Percentiles rank a stretch among this genome's conserved stretches.
Conservation (phyloP, 306 rosid species). For the Glycine soja region DNA sequence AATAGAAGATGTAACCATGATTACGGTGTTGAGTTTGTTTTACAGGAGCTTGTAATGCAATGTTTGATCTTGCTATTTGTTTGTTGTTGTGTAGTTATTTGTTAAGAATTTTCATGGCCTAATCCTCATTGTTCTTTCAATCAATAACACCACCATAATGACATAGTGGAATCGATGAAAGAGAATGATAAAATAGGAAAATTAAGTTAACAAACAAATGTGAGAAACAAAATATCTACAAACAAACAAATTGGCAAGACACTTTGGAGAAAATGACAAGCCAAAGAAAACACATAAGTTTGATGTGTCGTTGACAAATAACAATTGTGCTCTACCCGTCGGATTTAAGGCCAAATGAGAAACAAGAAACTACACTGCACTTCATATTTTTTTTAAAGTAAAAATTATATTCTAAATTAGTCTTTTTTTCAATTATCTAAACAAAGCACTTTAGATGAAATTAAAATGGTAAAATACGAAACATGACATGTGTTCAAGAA, state of each 20-base stretch:
- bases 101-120: not conserved
- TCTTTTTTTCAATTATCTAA: not conserved
- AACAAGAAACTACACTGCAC: not conserved
- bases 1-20: conserved; percentile 31
- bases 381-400: not conserved
- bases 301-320: not conserved
- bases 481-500: not conserved
- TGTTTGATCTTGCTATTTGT: conserved; percentile 22
- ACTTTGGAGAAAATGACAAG: not conserved
- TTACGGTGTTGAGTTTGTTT: conserved; percentile 35
- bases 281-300: conserved; percentile 6
- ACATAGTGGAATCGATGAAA: not conserved
- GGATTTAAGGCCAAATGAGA: not conserved
- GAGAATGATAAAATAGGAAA: not conserved
- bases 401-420: not conserved
- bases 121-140: not conserved
- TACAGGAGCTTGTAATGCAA: not conserved
- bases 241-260: not conserved
- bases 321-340: not conserved
- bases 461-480: not conserved
- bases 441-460: not conserved
- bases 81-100: not conserved
- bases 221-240: not conserved
- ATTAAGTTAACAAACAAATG: not conserved
- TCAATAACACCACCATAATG: not conserved